A percentile compares a stretch with the other conserved stretches of the same genome.
phyloP scores from a whole-genome alignment of 2,329 filamentous ascomycete species.

The Phialophora chinensis region DNA sequence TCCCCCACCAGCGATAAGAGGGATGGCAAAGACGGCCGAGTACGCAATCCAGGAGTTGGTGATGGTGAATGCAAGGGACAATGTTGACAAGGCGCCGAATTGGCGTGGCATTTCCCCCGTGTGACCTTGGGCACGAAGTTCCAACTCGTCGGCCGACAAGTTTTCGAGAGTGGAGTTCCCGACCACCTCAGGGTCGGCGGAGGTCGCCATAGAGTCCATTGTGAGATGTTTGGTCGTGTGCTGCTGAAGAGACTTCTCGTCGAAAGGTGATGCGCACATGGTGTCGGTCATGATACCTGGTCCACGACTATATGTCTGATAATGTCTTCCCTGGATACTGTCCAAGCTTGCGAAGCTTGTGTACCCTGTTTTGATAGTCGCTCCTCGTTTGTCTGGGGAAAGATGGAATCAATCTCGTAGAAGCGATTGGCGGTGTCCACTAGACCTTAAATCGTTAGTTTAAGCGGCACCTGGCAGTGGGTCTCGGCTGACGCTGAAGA shows the following conservation, averaged over 20 bases:
- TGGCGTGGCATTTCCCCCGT: constrained; percentile 35
- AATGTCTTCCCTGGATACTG: background rate
- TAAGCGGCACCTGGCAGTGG: constrained; percentile 23
- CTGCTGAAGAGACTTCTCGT: background rate
- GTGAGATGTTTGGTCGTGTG: constrained; percentile 6
- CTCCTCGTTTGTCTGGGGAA: constrained; percentile 1
- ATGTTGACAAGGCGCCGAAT: constrained; percentile 38
- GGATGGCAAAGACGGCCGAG: constrained; percentile 36
- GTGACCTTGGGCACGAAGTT: constrained; percentile 32
- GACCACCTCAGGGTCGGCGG: constrained; percentile 13
- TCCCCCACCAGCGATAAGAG: constrained; percentile 41
- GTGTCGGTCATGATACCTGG: background rate
- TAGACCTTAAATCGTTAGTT: constrained; percentile 25
- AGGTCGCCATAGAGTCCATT: constrained; percentile 20
- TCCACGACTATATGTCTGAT: constrained; percentile 22
- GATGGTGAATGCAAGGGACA: constrained; percentile 43
- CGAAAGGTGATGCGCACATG: constrained; percentile 14
- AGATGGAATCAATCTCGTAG: background rate
- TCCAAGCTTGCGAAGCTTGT: background rate
- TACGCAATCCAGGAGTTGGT: constrained; percentile 46
- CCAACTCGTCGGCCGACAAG: constrained; percentile 17
- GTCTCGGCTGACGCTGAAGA: background rate
- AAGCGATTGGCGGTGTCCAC: constrained; percentile 6
- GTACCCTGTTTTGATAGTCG: no score
- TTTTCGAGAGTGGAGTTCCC: constrained; percentile 14